phyloP scores from a whole-genome alignment of 1,139 yeast species.

The Diutina scorzettiae region DNA sequence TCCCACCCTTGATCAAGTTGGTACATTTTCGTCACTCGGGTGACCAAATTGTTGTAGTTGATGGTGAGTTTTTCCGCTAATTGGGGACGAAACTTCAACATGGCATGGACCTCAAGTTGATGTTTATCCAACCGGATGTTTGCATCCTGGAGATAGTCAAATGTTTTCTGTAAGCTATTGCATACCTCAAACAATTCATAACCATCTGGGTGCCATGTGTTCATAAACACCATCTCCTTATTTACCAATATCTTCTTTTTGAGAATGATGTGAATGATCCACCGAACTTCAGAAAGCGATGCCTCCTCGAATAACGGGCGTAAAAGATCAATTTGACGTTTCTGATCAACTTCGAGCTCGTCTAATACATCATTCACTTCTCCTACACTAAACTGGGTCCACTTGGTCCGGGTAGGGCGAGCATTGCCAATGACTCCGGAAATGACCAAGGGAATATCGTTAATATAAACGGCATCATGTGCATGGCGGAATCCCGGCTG shows the following conservation, averaged over 20 bases:
- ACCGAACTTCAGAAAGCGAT: conserved; percentile 54
- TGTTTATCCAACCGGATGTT: conserved; percentile 25
- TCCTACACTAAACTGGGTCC: conserved; percentile 34
- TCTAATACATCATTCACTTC: conserved; percentile 51
- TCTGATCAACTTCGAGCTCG: conserved; percentile 17
- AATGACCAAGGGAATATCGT: conserved; percentile 36
- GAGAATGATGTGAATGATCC: conserved; percentile 57
- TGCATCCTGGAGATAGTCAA: conserved; percentile 47
- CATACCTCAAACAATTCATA: conserved; percentile 51
- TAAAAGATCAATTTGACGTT: conserved; percentile 30
- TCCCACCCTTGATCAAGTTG: conserved; percentile 13
- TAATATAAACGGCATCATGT: conserved; percentile 17
- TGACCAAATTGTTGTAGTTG: conserved; percentile 37
- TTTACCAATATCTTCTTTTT: conserved; percentile 46
- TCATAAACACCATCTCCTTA: conserved; percentile 49
- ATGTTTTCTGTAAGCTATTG: conserved; percentile 50
- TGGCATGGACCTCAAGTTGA: conserved; percentile 36
- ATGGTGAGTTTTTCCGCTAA: conserved; percentile 42
- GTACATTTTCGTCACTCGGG: conserved; percentile 20
- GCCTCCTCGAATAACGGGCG: conserved; percentile 40
- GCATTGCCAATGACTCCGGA: conserved; percentile 35
- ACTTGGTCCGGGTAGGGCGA: conserved; percentile 32
- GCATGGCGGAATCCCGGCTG: conserved; percentile 20
- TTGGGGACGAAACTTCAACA: conserved; percentile 61
- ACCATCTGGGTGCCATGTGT: conserved; percentile 79